Conservation (phyloP, 176 grass and related monocot species). For the Aegilops speltoides region DNA sequence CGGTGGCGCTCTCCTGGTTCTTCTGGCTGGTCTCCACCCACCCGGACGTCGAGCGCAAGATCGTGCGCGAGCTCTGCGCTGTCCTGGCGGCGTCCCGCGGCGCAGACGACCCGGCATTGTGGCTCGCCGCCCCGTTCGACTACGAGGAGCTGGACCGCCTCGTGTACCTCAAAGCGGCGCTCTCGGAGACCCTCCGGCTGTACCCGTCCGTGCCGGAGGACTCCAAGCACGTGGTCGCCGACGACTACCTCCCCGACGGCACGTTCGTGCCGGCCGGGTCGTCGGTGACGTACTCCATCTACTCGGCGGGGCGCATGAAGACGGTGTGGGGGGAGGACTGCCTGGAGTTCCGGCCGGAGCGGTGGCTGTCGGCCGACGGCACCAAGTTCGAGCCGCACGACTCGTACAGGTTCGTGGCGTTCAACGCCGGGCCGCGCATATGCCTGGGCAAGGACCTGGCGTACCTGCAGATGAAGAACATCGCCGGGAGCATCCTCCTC, state of each 20-base stretch:
- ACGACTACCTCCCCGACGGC: conserved; percentile 85
- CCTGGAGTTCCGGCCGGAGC: conserved; percentile 85
- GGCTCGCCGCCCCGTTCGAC: conserved; percentile 57
- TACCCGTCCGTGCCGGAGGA: conserved; percentile 97
- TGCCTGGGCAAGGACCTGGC: conserved; percentile 98
- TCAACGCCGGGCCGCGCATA: conserved; percentile 90
- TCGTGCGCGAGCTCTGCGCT: conserved; percentile 77
- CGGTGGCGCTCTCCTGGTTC: conserved; percentile 96
- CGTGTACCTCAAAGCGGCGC: conserved; percentile 90
- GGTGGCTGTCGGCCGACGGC: conserved; percentile 81
- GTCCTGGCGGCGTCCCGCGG: conserved; percentile 70
- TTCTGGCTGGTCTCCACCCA: conserved; percentile 98
- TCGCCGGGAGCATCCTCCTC: conserved; percentile 81
- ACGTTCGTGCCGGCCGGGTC: conserved; percentile 85
- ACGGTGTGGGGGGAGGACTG: conserved; percentile 86
- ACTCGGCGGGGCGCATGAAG: conserved; percentile 91
- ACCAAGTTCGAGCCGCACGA: conserved; percentile 72
- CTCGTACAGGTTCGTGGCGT: conserved; percentile 82
- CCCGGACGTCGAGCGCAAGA: conserved; percentile 50
- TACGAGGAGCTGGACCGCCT: conserved; percentile 91
- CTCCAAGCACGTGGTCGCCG: conserved; percentile 85
- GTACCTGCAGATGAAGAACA: conserved; percentile 98
- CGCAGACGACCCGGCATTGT: conserved; percentile 39
- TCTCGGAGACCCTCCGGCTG: conserved; percentile 86
- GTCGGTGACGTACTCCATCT: conserved; percentile 92